A percentile compares a stretch with the other conserved stretches of the same genome.
Conservation (phyloP, 1,139 yeast genomes). For the Debaryomyces robertsiae region DNA sequence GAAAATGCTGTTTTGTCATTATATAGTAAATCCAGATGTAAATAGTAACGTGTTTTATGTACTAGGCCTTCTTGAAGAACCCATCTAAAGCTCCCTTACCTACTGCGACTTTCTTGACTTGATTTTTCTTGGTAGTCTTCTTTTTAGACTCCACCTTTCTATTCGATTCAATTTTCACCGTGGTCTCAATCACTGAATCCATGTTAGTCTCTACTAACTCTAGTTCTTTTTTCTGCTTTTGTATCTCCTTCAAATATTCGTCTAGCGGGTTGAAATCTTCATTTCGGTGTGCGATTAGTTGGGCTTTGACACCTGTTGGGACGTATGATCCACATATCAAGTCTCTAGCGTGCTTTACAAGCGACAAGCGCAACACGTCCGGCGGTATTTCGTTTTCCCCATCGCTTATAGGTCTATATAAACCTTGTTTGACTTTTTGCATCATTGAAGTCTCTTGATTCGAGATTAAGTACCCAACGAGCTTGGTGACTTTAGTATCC, state of each 20-base stretch:
- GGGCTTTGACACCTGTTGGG: constrained; percentile 19
- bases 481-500: constrained; percentile 28
- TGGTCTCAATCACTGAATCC: constrained; percentile 26
- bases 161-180: constrained; percentile 19
- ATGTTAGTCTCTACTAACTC: constrained; percentile 31
- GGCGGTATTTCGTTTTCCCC: constrained; percentile 27
- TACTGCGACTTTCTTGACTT: constrained; percentile 44
- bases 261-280: constrained; percentile 35
- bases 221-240: constrained; percentile 28
- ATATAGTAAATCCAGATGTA: constrained; percentile 5
- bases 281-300: constrained; percentile 15
- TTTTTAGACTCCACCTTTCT: constrained; percentile 22
- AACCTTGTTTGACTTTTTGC: constrained; percentile 19
- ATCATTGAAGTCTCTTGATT: constrained; percentile 11
- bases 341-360: constrained; percentile 30
- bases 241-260: constrained; percentile 30
- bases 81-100: constrained; percentile 67
- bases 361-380: constrained; percentile 28
- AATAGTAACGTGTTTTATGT: constrained; percentile 9
- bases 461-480: constrained; percentile 28
- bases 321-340: constrained; percentile 34
- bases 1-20: constrained; percentile 6
- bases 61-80: constrained; percentile 49
- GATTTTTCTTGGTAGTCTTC: constrained; percentile 25
- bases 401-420: constrained; percentile 23